Evolutionary conservation across 495 filamentous ascomycete genomes (phyloP).

Genomic region (Neurospora cerealis): DNA sequence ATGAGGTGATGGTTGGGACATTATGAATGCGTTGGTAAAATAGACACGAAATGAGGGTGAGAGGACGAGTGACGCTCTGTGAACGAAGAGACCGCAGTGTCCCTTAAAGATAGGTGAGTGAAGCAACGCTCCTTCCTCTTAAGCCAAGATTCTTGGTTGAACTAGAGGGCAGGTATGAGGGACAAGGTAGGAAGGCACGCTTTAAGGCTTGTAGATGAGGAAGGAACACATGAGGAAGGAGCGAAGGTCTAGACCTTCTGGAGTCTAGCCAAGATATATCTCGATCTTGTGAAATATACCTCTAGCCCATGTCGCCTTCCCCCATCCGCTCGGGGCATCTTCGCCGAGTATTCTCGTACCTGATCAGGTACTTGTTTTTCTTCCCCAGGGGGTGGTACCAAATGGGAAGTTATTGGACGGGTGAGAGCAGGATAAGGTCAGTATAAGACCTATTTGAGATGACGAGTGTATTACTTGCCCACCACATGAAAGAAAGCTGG

Average conservation of each 20-base stretch:
- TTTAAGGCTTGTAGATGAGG: background rate
- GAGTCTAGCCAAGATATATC: background rate
- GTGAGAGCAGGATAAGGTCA: slow-evolving; percentile 9
- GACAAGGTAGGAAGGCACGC: background rate
- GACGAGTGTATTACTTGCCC: slow-evolving; percentile 19
- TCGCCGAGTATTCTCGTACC: background rate
- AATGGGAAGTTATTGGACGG: slow-evolving; percentile 12
- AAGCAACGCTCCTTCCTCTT: background rate
- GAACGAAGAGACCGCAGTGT: background rate
- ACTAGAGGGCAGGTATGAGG: background rate
- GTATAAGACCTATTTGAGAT: slow-evolving; percentile 11
- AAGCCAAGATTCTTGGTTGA: background rate
- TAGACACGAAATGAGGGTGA: background rate
- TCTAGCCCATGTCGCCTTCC: background rate
- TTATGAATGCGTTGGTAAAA: background rate
- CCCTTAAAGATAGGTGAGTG: background rate
- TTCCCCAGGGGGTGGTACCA: background rate
- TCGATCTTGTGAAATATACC: background rate
- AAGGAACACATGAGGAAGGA: background rate
- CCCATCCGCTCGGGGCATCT: background rate
- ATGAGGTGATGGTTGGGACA: slow-evolving; percentile 3
- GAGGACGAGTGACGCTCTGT: background rate
- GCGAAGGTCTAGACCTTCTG: slow-evolving; percentile 17
- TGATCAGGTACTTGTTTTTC: background rate
- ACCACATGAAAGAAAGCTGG: slow-evolving; percentile 18